Evolutionary conservation across 2,329 filamentous ascomycete species (phyloP), one percentile per base, ranked within the genome.

Genomic region (Hirsutella thompsonii): DNA sequence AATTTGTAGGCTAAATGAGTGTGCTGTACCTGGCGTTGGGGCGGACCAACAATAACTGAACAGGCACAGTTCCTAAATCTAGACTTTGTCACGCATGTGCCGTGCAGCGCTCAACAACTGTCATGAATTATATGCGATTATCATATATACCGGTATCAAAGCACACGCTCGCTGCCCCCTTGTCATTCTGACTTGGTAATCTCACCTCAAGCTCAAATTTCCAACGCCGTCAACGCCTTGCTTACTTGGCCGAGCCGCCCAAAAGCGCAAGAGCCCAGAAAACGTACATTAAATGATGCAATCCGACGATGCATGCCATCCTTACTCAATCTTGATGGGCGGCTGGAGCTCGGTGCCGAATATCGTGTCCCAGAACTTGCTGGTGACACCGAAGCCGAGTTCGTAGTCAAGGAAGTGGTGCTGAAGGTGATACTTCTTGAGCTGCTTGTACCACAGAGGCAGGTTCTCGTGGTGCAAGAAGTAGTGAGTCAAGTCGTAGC

Each of bases 371-470:
- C 92, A 98, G 70, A 98, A 94, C 49, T 81, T 79, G 69, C 83
- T 95, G 26, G 90, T 95, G 39, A 98, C 90, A 42, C 92, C 92
- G 53, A 96, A 98, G 40, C 92, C 92, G 49, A 94, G 90, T 63
- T 98, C 84, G 59, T 93, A 98, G 60, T 98, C 92, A 46, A 92
- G 86, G 63, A 95, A 98, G 66, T 98, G 92, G 60, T 98, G 92
- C 59, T 88, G 79, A 23, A 98, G 79, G 58, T 98, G 92, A 57
- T 95, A 94, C 64, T 94, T 96, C 79, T 98, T 98, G 53, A 96
- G 76, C 48, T 79, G 72, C 63, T 84, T 85, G 68, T 93, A 96
- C 74, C 87, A 94, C 2, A 80, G 66, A 14, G 92, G 92, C 3
- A 98, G 77, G 53, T 87, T 93, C 65, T 83, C 78, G 67, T 98